Base-by-base conservation (phyloP, 2,329 filamentous ascomycete species). In the Alternaria viburni region DNA sequence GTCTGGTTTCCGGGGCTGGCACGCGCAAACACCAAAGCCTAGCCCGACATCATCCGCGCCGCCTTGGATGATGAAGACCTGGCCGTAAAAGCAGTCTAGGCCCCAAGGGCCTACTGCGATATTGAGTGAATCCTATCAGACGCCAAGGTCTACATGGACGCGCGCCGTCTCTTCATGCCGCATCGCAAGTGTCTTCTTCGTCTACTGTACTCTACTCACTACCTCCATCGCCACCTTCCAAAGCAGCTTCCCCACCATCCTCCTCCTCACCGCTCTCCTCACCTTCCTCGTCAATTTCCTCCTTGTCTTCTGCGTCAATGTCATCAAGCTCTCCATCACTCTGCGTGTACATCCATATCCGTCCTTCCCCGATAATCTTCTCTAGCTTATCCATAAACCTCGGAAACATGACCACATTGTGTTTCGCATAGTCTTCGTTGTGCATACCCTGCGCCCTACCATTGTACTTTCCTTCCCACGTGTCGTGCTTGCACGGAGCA, bases 171-270 rank as follows among this genome's bases (percentile, higher is more conserved):
- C 15, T 36, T 2, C 15, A 41, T 41, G 3, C 6, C 0, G 13
- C 13, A 10, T 17, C 36, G 15, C 36, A 10, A 3, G 4, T 5
- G 15, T 15, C 5, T 15, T 41, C 15, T 4, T 41, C 10, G n/a
- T 41, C 9, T 17, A 11, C 36, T 11, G 3, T 5, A 41, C n/a
- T 41, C 36, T 41, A 41, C 36, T 17, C 36, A 41, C n/a, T 41
- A 10, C 2, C n/a, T 41, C 2, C 36, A 41, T 41, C n/a, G 9
- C 36, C 9, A 3, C 4, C n/a, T 6, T 41, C n/a, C 36, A 17
- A 1, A 0, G 0, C 36, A 17, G 9, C 36, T 5, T 41, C n/a
- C 36, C n/a, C n/a, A 41, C n/a, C n/a, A 17, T 1, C n/a, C 0
- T 41, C 36, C 4, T 41, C 36, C n/a, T 6, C 36, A 17, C 9